A percentile compares a stretch with the other conserved stretches of the same genome.
Evolutionary conservation across 169 alveolate genomes (phyloP).

Genomic region (Plasmodium cynomolgi): DNA sequence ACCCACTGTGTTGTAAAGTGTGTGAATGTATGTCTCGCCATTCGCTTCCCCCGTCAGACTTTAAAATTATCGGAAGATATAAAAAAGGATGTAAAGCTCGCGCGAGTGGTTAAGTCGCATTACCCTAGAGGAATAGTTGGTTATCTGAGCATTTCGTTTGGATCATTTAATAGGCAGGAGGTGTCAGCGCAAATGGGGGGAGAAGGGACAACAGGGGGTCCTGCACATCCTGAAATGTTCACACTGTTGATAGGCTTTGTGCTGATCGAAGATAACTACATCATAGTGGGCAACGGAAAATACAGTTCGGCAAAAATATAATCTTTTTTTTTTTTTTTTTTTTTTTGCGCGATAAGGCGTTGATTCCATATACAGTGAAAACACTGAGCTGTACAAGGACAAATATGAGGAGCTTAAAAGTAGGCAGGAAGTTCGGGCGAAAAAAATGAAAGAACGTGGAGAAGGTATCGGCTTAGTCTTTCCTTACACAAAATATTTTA

Average conservation of each 20-base stretch:
- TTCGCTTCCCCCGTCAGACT: conserved; percentile 9
- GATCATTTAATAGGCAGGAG: not conserved
- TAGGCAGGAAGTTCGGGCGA: conserved; percentile 23
- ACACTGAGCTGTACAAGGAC: conserved; percentile 48
- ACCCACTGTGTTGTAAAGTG: not conserved
- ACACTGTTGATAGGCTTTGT: not conserved
- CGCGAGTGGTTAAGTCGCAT: conserved; percentile 53
- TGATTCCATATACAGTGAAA: conserved; percentile 62
- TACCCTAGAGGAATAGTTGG: conserved; percentile 76
- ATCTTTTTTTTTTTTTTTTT: not conserved
- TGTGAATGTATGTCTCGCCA: not conserved
- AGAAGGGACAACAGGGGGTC: not conserved
- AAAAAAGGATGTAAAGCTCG: conserved; percentile 60
- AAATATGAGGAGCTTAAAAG: conserved; percentile 24
- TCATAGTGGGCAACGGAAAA: not conserved
- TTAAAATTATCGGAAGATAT: conserved; percentile 50
- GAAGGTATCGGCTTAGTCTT: conserved; percentile 14
- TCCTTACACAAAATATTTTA: not conserved
- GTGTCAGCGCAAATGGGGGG: not conserved
- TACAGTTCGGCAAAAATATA: not conserved
- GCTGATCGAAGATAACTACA: not conserved
- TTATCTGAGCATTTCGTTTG: conserved; percentile 7
- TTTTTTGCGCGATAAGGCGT: conserved; percentile 20
- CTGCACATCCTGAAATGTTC: not conserved
- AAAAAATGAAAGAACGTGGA: conserved; percentile 29